These are phyloP conservation scores for Metrosideros polymorpha DNA, from an alignment of 441 rosid genomes.

Conservation along the genomic window DNA sequence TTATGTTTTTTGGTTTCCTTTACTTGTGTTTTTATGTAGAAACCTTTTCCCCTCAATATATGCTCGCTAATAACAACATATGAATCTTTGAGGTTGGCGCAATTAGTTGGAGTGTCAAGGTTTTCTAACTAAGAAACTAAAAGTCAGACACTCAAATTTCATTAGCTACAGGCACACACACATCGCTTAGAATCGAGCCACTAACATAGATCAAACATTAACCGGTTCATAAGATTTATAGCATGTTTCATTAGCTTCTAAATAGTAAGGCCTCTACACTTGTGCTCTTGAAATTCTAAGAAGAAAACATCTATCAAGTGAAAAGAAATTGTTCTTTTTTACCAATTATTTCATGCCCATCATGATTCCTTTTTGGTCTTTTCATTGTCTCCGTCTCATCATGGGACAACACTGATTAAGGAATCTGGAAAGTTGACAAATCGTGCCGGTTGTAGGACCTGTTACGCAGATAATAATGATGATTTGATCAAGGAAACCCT, in stretches of 20 bases:
- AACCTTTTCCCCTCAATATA: accelerated
- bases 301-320: neutral
- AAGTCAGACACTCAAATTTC: neutral
- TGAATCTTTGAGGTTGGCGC: no score
- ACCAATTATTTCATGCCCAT: neutral
- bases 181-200: neutral
- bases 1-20: neutral
- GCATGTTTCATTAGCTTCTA: neutral
- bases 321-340: neutral
- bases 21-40: neutral
- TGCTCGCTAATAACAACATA: neutral
- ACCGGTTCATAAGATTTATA: neutral
- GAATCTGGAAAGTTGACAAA: neutral
- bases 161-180: neutral
- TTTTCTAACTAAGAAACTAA: neutral
- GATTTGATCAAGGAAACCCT: neutral
- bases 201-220: neutral
- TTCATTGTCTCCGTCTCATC: neutral
- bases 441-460: neutral
- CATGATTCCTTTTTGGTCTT: neutral
- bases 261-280: neutral
- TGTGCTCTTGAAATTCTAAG: neutral
- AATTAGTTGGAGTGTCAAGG: neutral
- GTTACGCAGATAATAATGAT: neutral
- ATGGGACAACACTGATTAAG: neutral